Percentiles rank a stretch among this genome's conserved stretches.
These are phyloP conservation scores for Sarcocystis neurona DNA, from an alignment of 169 alveolate genomes.

Conservation along the genomic window DNA sequence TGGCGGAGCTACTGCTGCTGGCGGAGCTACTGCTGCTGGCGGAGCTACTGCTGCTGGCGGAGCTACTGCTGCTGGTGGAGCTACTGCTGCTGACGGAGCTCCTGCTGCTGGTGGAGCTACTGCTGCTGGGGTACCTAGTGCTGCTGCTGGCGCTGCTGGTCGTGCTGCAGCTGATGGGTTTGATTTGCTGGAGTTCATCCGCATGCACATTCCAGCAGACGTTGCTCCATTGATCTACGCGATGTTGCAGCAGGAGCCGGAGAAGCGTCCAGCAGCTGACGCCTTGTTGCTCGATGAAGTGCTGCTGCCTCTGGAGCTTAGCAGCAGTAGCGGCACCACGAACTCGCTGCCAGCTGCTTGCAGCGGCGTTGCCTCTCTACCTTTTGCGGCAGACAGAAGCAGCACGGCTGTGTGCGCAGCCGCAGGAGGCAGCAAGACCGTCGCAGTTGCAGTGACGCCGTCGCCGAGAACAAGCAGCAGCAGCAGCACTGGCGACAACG, in stretches of 20 bases:
- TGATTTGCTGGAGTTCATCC: slow-evolving; percentile 17
- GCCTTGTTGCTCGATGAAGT: slow-evolving; percentile 22
- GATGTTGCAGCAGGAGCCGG: slow-evolving; percentile 48
- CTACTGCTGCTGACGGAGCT: no score
- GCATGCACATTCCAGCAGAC: not conserved
- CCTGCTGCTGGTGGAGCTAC: no score
- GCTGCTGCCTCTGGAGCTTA: slow-evolving; percentile 24
- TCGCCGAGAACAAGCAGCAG: not conserved
- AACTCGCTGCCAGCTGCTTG: not conserved
- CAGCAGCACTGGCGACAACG: not conserved
- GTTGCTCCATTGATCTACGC: slow-evolving; percentile 33
- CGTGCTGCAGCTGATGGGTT: not conserved
- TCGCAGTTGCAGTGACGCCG: not conserved
- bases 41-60: no score
- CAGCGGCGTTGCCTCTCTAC: not conserved
- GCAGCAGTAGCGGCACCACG: not conserved
- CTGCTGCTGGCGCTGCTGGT: slow-evolving; percentile 25
- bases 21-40: no score
- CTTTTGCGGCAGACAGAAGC: no score
- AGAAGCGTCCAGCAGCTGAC: slow-evolving; percentile 19
- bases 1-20: no score
- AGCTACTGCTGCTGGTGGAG: no score
- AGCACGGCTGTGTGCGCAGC: no score
- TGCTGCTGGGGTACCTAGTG: no score
- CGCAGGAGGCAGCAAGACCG: no score